These are phyloP conservation scores for Yamadazyma membranifaciens DNA, from an alignment of 1,139 yeast species.

Conservation along the genomic window DNA sequence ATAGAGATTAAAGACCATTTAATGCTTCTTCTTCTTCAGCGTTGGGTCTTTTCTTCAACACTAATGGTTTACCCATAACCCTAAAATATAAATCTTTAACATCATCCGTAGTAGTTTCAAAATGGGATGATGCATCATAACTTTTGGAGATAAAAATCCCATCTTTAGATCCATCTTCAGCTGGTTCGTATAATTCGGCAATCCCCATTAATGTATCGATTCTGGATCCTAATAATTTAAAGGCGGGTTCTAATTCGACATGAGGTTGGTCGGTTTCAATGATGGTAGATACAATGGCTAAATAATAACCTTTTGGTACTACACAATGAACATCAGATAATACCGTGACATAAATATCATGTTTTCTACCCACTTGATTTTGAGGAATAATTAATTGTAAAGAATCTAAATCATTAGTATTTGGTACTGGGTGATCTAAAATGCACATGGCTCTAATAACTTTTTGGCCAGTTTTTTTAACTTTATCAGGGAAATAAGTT, in stretches of 20 bases:
- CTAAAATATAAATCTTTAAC: constrained; percentile 91
- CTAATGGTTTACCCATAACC: constrained; percentile 89
- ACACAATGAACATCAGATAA: constrained; percentile 90
- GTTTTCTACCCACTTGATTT: constrained; percentile 89
- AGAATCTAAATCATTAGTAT: constrained; percentile 81
- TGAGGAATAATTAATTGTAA: constrained; percentile 95
- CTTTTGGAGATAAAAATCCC: constrained; percentile 82
- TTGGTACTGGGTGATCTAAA: constrained; percentile 85
- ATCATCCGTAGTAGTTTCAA: constrained; percentile 95
- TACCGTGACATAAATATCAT: constrained; percentile 92
- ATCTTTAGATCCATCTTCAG: constrained; percentile 75
- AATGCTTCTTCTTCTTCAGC: constrained; percentile 44
- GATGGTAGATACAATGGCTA: constrained; percentile 93
- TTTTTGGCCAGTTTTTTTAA: constrained; percentile 76
- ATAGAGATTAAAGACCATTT: constrained; percentile 10
- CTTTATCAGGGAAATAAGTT: constrained; percentile 92
- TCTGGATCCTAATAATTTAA: constrained; percentile 77
- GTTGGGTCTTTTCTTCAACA: constrained; percentile 70
- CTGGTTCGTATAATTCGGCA: constrained; percentile 88
- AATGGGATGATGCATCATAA: constrained; percentile 93
- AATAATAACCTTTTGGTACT: constrained; percentile 82
- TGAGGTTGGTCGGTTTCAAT: constrained; percentile 95
- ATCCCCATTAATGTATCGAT: constrained; percentile 94
- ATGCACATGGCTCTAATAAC: constrained; percentile 96
- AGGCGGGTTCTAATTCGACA: constrained; percentile 90